Evolutionary conservation across 495 filamentous ascomycete genomes (phyloP), one percentile per base, ranked within the genome.

Genomic region (Massariosphaeria phaeospora): DNA sequence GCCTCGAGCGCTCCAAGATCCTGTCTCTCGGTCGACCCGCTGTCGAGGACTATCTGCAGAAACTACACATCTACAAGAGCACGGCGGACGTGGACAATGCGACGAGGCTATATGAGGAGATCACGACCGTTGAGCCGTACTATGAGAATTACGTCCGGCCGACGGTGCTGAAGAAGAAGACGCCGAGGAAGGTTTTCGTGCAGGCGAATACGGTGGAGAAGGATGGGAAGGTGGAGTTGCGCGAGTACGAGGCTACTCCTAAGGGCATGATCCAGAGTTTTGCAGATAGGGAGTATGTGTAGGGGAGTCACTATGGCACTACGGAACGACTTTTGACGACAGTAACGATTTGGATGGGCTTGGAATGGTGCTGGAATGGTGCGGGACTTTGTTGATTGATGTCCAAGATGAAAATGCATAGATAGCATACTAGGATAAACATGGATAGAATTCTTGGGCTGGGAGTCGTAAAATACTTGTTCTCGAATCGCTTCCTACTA

Each of bases 121-220:
- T 95, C 75, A 95, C 90, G 17, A 72, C 74, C 9, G 91, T 96
- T 27, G 79, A 82, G 18, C 82, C 84, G 20, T 95, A 85, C 72
- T 95, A 85, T 84, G 85, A 79, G 13, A 78, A 78, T 48, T 82
- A 81, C 64, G 81, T 95, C 20, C 75, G 93, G 44, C 76, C 85
- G 26, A 79, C 86, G 45, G 93, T 96, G 17, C 69, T 96, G 60
- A 76, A 77, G 67, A 88, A 87, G 72, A 95, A 94, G 76, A 84
- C 88, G 60, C 91, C 93, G 30, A 77, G 93, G 50, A 98, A 96
- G 76, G 84, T 96, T 34, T 97, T 95, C 72, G 91, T 98, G 15
- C 89, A 96, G 72, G 89, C 86, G 29, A 98, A 95, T 72, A 96
- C 93, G 7, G 71, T 79, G 35, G 67, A 89, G 41, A 76, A 83